Percentiles rank a stretch among this genome's conserved stretches.
These are phyloP conservation scores for Acarospora socialis DNA, from an alignment of 2,329 filamentous ascomycete species.

Conservation along the genomic window DNA sequence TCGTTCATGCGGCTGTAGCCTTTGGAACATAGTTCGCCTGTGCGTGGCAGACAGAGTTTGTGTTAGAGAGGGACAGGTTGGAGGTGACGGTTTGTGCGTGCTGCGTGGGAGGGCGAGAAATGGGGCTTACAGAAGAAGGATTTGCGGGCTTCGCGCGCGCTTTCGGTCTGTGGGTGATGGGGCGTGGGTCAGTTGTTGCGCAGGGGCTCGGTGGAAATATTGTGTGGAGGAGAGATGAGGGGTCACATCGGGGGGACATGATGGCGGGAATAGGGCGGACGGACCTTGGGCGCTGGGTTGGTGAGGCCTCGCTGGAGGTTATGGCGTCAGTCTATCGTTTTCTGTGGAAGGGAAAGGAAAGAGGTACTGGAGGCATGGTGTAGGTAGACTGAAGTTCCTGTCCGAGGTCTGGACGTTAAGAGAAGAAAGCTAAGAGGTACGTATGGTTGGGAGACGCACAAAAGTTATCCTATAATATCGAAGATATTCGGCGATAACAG, in stretches of 20 bases:
- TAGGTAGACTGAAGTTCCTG: no score
- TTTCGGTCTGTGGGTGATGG: conserved; percentile 33
- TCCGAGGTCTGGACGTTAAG: no score
- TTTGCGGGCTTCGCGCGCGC: conserved; percentile 60
- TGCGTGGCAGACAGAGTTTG: conserved; percentile 1
- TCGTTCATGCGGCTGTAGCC: conserved; percentile 92
- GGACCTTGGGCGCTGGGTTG: conserved; percentile 32
- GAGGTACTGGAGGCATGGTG: no score
- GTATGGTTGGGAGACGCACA: no score
- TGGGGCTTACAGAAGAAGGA: conserved; percentile 65
- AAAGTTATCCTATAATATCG: no score
- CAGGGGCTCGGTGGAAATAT: neutral
- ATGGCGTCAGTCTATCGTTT: no score
- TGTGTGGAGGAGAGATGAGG: neutral
- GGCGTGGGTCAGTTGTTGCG: conserved; percentile 3
- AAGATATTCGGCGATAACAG: no score
- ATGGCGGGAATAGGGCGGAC: neutral
- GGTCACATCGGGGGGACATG: neutral
- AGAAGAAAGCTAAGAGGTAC: no score
- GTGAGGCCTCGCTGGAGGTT: conserved; percentile 36
- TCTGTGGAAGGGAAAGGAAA: no score
- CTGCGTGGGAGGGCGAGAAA: neutral
- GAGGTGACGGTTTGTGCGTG: conserved; percentile 2
- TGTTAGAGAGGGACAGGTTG: conserved; percentile 1
- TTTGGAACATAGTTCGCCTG: conserved; percentile 70